Evolutionary conservation across 225 moss, liverwort and hornwort species (phyloP).

Genomic region (Antitrichia curtipendula): DNA sequence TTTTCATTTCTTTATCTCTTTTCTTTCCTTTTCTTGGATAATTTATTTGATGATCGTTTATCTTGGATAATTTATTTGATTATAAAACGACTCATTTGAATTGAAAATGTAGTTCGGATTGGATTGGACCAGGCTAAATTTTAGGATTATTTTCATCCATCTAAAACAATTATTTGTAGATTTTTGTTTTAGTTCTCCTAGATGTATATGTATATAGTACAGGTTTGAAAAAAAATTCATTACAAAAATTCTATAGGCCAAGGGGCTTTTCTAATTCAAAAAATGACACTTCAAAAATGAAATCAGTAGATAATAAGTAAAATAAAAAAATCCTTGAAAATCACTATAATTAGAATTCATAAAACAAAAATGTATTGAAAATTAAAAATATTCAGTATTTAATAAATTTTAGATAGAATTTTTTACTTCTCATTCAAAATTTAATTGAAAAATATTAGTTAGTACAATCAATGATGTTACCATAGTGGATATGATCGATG

Average conservation of each 20-base stretch:
- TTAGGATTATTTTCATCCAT: background rate
- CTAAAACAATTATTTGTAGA: background rate
- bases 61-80: background rate
- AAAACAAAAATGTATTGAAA: background rate
- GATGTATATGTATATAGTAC: background rate
- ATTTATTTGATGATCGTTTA: background rate
- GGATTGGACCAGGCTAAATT: too few species aligned
- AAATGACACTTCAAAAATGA: background rate
- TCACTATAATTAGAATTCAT: background rate
- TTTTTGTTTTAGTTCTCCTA: background rate
- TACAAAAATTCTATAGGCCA: background rate
- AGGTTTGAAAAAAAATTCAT: background rate
- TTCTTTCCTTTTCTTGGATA: background rate
- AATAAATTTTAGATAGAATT: background rate
- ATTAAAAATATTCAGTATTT: background rate
- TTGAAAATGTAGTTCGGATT: background rate
- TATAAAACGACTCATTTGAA: background rate
- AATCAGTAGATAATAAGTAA: background rate
- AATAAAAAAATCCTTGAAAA: background rate
- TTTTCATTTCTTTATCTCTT: background rate
- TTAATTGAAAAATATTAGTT: background rate
- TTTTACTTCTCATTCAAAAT: background rate
- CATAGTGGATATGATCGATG: background rate
- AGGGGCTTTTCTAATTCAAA: background rate
- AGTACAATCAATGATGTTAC: background rate